phyloP scores from a whole-genome alignment of 257 asterid species.

The Primulina huaijiensis region DNA sequence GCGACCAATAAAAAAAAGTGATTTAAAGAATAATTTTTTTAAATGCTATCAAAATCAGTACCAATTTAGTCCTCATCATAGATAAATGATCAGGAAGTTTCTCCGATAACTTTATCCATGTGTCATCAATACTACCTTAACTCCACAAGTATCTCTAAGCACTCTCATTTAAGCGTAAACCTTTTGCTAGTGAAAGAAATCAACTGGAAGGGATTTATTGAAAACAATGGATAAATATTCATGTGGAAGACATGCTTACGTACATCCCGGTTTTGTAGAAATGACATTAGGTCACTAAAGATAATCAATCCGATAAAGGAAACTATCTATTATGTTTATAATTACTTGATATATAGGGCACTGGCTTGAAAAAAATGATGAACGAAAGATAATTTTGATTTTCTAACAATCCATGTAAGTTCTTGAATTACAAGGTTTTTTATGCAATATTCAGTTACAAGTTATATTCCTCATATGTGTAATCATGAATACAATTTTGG shows the following conservation, averaged over 20 bases:
- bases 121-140: too few relatives aligned
- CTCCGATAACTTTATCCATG: too few relatives aligned
- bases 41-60: constrained; percentile 1
- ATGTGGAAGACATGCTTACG: too few relatives aligned
- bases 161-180: constrained; percentile 7
- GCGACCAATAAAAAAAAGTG: not conserved
- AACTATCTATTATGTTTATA: constrained; percentile 11
- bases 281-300: not conserved
- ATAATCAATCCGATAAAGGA: constrained; percentile 10
- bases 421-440: constrained; percentile 16
- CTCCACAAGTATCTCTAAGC: constrained; percentile 11
- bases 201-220: not conserved
- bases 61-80: constrained; percentile 11
- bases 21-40: not conserved
- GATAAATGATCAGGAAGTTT: constrained; percentile 17
- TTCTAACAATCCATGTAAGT: constrained; percentile 6
- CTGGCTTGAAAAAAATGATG: not conserved
- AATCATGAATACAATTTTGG: constrained; percentile 24
- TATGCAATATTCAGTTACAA: constrained; percentile 21
- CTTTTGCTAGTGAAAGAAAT: not conserved
- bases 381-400: not conserved
- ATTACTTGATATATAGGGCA: constrained; percentile 1
- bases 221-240: not conserved
- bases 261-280: not conserved
- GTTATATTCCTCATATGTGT: constrained; percentile 24